These are phyloP conservation scores for Paecilomyces dactylethromorphus DNA, from an alignment of 2,329 filamentous ascomycete species.

Conservation along the genomic window DNA sequence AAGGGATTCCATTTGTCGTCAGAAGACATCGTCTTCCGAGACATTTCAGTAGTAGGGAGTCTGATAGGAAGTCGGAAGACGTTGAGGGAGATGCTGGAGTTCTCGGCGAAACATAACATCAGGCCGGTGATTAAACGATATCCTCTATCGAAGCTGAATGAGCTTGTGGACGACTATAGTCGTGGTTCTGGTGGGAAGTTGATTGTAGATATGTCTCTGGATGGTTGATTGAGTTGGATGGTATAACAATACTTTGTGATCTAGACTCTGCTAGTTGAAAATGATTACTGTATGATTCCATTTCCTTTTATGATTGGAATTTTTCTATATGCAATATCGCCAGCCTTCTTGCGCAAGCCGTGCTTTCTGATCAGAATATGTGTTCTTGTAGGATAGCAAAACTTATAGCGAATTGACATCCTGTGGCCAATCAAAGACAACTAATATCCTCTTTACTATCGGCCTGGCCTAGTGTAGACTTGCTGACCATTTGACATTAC, in stretches of 20 bases:
- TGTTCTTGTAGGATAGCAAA: no score
- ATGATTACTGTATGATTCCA: no score
- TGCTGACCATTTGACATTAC: no score
- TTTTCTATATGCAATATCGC: no score
- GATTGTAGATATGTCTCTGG: conserved; percentile 5
- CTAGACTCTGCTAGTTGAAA: no score
- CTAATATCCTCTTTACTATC: no score
- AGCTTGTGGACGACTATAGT: conserved; percentile 13
- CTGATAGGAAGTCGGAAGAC: conserved; percentile 12
- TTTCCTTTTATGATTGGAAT: neutral
- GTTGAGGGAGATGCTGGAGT: conserved; percentile 14
- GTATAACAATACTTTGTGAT: neutral
- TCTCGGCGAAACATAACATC: conserved; percentile 10
- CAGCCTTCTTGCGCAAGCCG: no score
- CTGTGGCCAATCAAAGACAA: no score
- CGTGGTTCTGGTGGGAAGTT: conserved; percentile 10
- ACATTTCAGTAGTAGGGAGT: conserved; percentile 14
- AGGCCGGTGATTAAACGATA: conserved; percentile 10
- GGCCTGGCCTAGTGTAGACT: no score
- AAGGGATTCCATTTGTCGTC: conserved; percentile 15
- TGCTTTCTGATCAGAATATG: no score
- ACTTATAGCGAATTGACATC: no score
- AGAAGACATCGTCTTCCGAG: conserved; percentile 14
- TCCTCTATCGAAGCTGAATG: conserved; percentile 13
- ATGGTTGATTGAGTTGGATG: neutral